These are phyloP conservation scores for Teunomyces tritomae DNA, from an alignment of 805 yeast genomes.

Conservation along the genomic window DNA sequence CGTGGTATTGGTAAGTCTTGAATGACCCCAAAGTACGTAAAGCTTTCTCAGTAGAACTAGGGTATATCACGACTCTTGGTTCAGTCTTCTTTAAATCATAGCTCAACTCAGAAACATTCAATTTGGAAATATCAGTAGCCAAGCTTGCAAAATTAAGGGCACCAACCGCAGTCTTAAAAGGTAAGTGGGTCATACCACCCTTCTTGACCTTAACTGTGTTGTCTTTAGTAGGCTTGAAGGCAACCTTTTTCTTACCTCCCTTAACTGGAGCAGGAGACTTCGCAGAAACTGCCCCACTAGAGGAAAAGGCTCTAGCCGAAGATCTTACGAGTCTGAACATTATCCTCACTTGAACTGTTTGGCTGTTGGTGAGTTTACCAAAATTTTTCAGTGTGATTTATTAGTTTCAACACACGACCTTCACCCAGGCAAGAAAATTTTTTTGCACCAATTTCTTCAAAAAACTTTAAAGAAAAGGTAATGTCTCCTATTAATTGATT, in stretches of 20 bases:
- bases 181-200: conserved; percentile 42
- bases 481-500: neutral
- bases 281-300: conserved; percentile 6
- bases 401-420: neutral
- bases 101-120: conserved; percentile 13
- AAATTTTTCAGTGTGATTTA: conserved; percentile 2
- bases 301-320: conserved; percentile 5
- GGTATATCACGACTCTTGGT: conserved; percentile 33
- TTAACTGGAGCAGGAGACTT: conserved; percentile 9
- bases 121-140: conserved; percentile 21
- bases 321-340: conserved; percentile 4
- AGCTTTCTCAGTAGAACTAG: conserved; percentile 36
- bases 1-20: conserved; percentile 66
- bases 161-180: conserved; percentile 37
- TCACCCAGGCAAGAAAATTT: neutral
- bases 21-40: conserved; percentile 60
- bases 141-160: conserved; percentile 31
- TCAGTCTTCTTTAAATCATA: conserved; percentile 9
- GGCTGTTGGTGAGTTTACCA: neutral
- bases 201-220: conserved; percentile 25
- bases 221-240: conserved; percentile 17
- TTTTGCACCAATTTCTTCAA: neutral
- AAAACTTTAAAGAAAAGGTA: neutral
- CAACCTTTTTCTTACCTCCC: conserved; percentile 21
- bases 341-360: neutral